A percentile compares a stretch with the other conserved stretches of the same genome.
Conservation (phyloP, 75 land plant species). For the Chamaecyparis obtusa region DNA sequence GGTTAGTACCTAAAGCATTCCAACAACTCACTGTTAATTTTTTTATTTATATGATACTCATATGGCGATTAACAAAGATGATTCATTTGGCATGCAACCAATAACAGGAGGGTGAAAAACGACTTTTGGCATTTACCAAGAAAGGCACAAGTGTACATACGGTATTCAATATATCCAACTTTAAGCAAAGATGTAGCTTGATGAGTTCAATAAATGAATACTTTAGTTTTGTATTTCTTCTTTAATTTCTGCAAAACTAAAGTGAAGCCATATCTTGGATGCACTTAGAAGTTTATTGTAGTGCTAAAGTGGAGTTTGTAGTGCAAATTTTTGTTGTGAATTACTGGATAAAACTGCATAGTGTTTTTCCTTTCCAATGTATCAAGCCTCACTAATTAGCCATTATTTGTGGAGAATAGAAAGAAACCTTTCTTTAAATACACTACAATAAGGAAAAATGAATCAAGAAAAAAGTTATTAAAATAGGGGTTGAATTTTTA, state of each 20-base stretch:
- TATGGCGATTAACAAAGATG: neutral
- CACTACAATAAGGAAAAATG: neutral
- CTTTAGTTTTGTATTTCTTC: neutral
- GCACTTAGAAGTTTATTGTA: neutral
- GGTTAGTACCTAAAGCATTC: neutral
- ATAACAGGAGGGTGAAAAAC: conserved; percentile 81
- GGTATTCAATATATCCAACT: conserved; percentile 28
- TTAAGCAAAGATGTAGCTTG: neutral
- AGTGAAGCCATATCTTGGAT: neutral
- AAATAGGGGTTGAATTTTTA: neutral
- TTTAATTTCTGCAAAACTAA: neutral
- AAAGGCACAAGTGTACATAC: conserved; percentile 66
- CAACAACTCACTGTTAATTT: neutral
- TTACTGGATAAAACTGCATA: neutral
- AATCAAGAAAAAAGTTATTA: neutral
- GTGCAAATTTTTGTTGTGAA: neutral
- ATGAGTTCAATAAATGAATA: neutral
- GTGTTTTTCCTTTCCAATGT: no score
- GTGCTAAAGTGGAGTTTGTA: no score
- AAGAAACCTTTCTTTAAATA: neutral
- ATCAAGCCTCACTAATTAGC: no score
- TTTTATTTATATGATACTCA: neutral
- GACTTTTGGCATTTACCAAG: conserved; percentile 90
- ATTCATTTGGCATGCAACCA: conserved; percentile 5
- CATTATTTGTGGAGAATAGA: neutral